Evolutionary conservation across 257 asterid genomes (phyloP).

Genomic region (Penstemon davidsonii): DNA sequence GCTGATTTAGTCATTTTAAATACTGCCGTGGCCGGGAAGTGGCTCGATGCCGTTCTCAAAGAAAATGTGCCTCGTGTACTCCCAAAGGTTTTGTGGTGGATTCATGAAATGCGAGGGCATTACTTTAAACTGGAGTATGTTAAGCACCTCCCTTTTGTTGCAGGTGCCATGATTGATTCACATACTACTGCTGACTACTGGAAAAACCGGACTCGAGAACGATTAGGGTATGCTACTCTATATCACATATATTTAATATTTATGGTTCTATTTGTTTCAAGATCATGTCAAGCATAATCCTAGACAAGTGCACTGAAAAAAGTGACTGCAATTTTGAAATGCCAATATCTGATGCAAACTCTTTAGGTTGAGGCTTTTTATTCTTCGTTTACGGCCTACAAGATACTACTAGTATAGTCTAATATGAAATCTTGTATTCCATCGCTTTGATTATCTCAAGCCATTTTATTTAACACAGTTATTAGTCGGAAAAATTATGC

Average conservation of each 20-base stretch:
- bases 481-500: conserved; percentile 23
- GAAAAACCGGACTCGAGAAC: conserved; percentile 80
- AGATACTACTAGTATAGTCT: too few species aligned
- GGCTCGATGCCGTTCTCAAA: conserved; percentile 90
- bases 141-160: conserved; percentile 97
- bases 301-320: not conserved
- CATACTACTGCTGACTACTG: conserved; percentile 87
- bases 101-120: conserved; percentile 99
- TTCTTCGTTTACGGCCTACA: too few species aligned
- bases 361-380: too few species aligned
- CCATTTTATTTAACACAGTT: too few species aligned
- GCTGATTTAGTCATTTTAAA: conserved; percentile 84
- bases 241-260: not conserved
- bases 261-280: conserved; percentile 19
- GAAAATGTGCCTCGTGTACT: conserved; percentile 71
- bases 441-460: too few species aligned
- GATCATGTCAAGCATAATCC: conserved; percentile 13
- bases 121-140: conserved; percentile 94
- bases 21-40: conserved; percentile 98
- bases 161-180: conserved; percentile 99
- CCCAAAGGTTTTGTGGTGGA: conserved; percentile 99
- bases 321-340: not conserved
- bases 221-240: conserved; percentile 59
- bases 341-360: not conserved
- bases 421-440: too few species aligned